These are phyloP conservation scores for Ilex paraguariensis DNA, from an alignment of 305 asterid genomes.

Conservation along the genomic window DNA sequence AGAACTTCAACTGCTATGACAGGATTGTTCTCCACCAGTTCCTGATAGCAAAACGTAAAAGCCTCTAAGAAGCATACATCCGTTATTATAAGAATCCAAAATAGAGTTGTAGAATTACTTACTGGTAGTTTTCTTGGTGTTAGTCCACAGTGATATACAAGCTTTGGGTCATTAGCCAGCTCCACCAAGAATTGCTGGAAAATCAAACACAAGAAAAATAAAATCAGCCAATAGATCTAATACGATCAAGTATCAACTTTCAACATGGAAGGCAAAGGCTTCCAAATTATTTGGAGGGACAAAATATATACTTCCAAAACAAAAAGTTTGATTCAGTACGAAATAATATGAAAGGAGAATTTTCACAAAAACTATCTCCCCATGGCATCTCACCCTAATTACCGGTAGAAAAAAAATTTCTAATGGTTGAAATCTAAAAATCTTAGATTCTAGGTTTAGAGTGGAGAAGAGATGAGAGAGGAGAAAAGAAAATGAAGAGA, in stretches of 20 bases:
- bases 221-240: conserved; percentile 10
- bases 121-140: conserved; percentile 93
- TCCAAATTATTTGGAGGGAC: too few relatives aligned
- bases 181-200: conserved; percentile 76
- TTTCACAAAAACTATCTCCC: too few relatives aligned
- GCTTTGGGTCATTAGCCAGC: conserved; percentile 81
- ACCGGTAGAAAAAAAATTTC: too few relatives aligned
- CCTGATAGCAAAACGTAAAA: conserved; percentile 35
- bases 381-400: too few relatives aligned
- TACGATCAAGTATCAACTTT: conserved; percentile 7
- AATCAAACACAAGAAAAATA: conserved; percentile 1
- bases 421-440: too few relatives aligned
- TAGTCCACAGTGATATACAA: conserved; percentile 95
- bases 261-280: conserved; percentile 1
- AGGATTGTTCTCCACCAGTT: conserved; percentile 96
- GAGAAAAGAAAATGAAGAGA: too few relatives aligned
- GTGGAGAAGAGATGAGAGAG: too few relatives aligned
- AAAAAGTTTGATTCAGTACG: too few relatives aligned
- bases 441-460: too few relatives aligned
- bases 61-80: conserved; percentile 9
- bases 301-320: too few relatives aligned
- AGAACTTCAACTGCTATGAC: conserved; percentile 93
- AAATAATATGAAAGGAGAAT: too few relatives aligned
- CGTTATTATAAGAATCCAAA: conserved; percentile 8
- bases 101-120: conserved; percentile 28